Conservation (phyloP, 1,284 basidiomycete species). For the Ganoderma leucocontextum region DNA sequence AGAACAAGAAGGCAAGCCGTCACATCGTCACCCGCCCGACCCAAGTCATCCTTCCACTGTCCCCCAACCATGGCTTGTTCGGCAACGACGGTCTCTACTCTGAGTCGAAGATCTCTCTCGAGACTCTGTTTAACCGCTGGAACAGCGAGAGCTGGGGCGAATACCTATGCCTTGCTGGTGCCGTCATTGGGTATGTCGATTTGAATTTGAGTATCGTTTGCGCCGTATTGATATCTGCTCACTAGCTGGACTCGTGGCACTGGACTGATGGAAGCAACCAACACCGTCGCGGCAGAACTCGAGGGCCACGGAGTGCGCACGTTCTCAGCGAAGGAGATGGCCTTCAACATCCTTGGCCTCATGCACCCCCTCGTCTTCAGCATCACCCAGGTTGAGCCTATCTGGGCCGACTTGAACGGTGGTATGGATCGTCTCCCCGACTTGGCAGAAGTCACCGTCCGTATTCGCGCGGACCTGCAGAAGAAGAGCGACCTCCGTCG, state of each 20-base stretch:
- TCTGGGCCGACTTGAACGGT: conserved; percentile 98
- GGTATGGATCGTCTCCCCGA: conserved; percentile 98
- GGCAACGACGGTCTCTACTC: conserved; percentile 98
- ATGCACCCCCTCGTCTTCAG: conserved; percentile 99
- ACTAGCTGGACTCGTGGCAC: conserved; percentile 96
- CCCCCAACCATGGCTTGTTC: conserved; percentile 97
- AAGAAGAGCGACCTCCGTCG: conserved; percentile 92
- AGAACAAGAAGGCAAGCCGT: conserved; percentile 96
- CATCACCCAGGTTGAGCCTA: conserved; percentile 99
- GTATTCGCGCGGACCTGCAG: conserved; percentile 82
- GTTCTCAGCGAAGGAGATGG: conserved; percentile 99
- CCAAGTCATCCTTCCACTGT: conserved; percentile 96
- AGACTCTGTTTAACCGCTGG: conserved; percentile 98
- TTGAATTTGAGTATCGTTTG: conserved; percentile 8
- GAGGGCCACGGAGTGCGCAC: conserved; percentile 96
- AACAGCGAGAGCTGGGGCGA: conserved; percentile 99
- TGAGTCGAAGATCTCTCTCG: conserved; percentile 97
- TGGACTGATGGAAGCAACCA: conserved; percentile 96
- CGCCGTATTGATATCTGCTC: conserved; percentile 28
- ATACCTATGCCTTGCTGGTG: conserved; percentile 97
- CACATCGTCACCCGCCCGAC: conserved; percentile 98
- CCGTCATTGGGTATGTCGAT: conserved; percentile 88
- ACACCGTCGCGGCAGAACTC: conserved; percentile 94
- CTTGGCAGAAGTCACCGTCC: conserved; percentile 89
- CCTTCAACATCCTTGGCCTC: conserved; percentile 98